Base-by-base conservation (phyloP, 2,329 filamentous ascomycete species). In the Aspergillus sojae region DNA sequence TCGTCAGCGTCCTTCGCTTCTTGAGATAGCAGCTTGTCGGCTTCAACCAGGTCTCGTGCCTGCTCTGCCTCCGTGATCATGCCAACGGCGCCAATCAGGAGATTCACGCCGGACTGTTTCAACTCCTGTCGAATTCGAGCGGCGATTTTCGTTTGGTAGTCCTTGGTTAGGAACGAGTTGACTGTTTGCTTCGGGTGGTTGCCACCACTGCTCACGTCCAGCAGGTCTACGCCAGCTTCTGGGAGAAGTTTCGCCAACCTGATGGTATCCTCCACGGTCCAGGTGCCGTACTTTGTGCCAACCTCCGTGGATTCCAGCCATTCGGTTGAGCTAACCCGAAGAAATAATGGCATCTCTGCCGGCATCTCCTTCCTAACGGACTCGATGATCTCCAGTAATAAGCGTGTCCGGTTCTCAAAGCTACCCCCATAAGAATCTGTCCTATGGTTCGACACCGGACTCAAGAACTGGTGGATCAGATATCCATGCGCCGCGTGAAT, bases 401-500 rank as follows among this genome's bases (percentile, higher is more conserved):
- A 4, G 19, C 41, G 41, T n/a, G n/a, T 19, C 9, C 41, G 41
- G 41, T 45, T 45, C n/a, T 45, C 41, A n/a, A 45, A 45, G n/a
- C 41, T 45, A 11, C 41, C 41, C 7, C 41, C 41, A 11, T 45
- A 45, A 9, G 19, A 19, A 45, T 45, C 41, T 10, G n/a, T 45
- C 19, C 41, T 19, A 19, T 21, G 19, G 41, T 45, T 94, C 23
- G 84, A 84, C 1, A 85, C 84, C 0, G 91, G 90, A 1, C 86
- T 88, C 3, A 93, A 64, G 79, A 94, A 94, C 3, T 81, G 75
- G 70, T 89, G 86, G 1, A 94, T 77, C 0, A 94, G 84, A 72
- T 93, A 94, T 2, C 91, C 91, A 72, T 94, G 91, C 0, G 91
- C 92, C 65, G 83, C 86, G 78, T 94, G 91, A 36, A 95, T 86